Conservation (phyloP, 2,329 filamentous ascomycete genomes). For the Stagonosporopsis rhizophila region DNA sequence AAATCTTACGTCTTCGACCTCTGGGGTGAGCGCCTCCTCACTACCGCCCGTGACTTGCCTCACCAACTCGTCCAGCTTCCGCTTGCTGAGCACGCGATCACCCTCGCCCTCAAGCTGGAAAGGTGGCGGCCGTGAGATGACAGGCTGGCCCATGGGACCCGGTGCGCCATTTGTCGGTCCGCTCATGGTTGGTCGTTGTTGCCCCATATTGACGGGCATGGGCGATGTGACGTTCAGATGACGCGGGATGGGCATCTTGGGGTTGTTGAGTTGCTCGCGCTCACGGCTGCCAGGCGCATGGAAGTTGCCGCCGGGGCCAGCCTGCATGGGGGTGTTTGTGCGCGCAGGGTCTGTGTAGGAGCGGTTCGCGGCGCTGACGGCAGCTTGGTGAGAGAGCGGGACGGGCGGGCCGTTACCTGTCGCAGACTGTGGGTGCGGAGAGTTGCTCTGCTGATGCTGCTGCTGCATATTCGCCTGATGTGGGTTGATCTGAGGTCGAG, state of each 20-base stretch:
- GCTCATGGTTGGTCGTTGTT: conserved; percentile 80
- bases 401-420: conserved; percentile 44
- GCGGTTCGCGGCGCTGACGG: conserved; percentile 52
- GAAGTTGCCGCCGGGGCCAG: conserved; percentile 40
- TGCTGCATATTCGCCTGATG: conserved; percentile 44
- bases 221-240: conserved; percentile 75
- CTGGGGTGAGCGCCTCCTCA: conserved; percentile 81
- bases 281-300: conserved; percentile 44
- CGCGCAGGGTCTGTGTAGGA: conserved; percentile 48
- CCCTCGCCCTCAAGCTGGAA: conserved; percentile 91
- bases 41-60: conserved; percentile 88
- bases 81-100: conserved; percentile 94
- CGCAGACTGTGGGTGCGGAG: conserved; percentile 48
- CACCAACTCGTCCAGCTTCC: conserved; percentile 94
- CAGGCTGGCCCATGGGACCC: conserved; percentile 87
- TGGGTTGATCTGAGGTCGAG: conserved; percentile 47
- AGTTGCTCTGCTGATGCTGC: conserved; percentile 46
- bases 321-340: conserved; percentile 45
- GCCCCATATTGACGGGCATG: conserved; percentile 75
- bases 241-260: conserved; percentile 85
- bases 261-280: conserved; percentile 55
- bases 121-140: conserved; percentile 78
- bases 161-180: conserved; percentile 76
- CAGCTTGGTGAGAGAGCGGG: conserved; percentile 54
- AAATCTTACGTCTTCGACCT: conserved; percentile 90